Base-by-base conservation (phyloP, 257 asterid genomes). In the Oldenlandia corymbosa region DNA sequence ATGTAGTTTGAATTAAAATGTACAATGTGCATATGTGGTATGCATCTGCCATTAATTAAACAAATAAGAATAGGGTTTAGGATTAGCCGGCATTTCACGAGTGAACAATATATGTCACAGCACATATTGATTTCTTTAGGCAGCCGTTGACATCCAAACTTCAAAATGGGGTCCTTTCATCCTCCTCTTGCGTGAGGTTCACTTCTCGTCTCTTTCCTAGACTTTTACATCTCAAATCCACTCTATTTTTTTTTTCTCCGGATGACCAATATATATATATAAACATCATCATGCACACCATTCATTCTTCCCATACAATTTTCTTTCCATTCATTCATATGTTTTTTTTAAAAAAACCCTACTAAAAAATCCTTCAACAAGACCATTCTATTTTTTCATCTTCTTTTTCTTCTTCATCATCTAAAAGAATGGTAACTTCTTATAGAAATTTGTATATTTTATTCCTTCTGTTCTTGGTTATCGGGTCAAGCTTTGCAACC, bases 121-220 rank as follows among this genome's bases (percentile, higher is more conserved):
- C 1, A 30, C 27, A 12, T 2, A 26, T 27, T 34, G 6, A 17
- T 3, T 32, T 10, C 32, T 49, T 45, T 14, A 1, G 21, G 37
- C 62, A 9, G 5, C 58, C 67, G 72, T 72, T 72, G 76, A 72
- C 76, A 58, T 72, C 41, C 47, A 5, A 42, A 34, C 32, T 14
- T 63, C 28, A 9, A 41, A 36, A 32, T 48, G 32, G 43, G n/a
- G n/a, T n/a, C n/a, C n/a, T n/a, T n/a, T 18, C 56, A 21, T 42
- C n/a, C n/a, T n/a, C n/a, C n/a, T n/a, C n/a, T n/a, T 54, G 65
- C 81, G 75, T 65, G 75, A 54, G 56, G 46, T 28, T 24, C 55
- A 63, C 68, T 64, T 47, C 56, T 64, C 59, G n/a, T 28, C 64
- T 17, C 65, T 48, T 61, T 70, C 65, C 64, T 20, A 49, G 27